Conservation (phyloP, 345 rosid species). For the Populus ilicifolia region DNA sequence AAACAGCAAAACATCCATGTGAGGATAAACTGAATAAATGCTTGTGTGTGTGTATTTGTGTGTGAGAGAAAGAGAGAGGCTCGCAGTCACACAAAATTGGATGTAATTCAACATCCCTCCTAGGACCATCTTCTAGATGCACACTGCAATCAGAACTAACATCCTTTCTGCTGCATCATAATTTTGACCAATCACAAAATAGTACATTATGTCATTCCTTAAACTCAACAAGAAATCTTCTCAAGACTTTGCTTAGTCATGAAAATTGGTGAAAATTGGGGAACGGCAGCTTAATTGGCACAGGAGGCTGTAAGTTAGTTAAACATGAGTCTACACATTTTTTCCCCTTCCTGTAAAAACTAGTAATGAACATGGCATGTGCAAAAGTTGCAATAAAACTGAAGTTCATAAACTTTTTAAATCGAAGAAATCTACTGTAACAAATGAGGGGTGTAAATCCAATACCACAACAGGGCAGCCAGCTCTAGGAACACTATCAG, state of each 20-base stretch:
- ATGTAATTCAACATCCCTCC: not conserved
- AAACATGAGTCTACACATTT: not conserved
- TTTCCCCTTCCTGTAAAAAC: not conserved
- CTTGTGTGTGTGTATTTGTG: too few species aligned
- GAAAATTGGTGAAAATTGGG: not conserved
- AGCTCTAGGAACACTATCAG: conserved; percentile 88
- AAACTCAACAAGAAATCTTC: not conserved
- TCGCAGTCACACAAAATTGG: not conserved
- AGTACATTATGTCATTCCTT: not conserved
- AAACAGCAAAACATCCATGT: too few species aligned
- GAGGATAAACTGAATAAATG: not conserved
- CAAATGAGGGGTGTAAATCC: conserved; percentile 1
- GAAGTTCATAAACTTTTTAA: not conserved
- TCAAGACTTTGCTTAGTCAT: not conserved
- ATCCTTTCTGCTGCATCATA: not conserved
- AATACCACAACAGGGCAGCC: conserved; percentile 95
- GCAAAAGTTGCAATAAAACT: not conserved
- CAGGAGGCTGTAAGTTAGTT: not conserved
- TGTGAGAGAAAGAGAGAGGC: not conserved
- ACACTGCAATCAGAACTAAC: not conserved
- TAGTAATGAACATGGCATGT: not conserved
- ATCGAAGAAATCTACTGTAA: not conserved
- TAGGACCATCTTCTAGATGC: not conserved
- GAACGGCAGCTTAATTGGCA: not conserved
- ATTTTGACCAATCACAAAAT: not conserved